phyloP scores from a whole-genome alignment of 768 basidiomycete genomes.

The Amanita fuliginea region DNA sequence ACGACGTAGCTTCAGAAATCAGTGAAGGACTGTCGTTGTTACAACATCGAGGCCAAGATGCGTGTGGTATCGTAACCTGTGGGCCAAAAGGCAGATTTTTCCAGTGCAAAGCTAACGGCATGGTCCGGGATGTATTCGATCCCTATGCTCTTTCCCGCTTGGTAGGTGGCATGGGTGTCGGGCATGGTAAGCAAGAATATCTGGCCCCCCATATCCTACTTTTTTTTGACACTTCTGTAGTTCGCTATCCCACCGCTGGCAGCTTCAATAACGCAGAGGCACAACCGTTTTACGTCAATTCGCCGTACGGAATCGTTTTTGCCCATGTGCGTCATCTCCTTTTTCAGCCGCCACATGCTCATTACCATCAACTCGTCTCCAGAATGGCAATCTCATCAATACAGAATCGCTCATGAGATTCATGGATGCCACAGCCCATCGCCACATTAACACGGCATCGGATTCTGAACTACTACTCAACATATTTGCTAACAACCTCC shows the following conservation, averaged over 20 bases:
- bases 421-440: conserved; percentile 93
- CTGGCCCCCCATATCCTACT: conserved; percentile 4
- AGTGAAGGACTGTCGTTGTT: conserved; percentile 91
- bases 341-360: not conserved
- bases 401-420: conserved; percentile 76
- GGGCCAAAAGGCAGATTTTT: conserved; percentile 91
- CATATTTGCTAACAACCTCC: conserved; percentile 94
- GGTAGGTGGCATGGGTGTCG: conserved; percentile 93
- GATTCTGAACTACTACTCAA: conserved; percentile 97
- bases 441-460: conserved; percentile 97
- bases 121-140: conserved; percentile 98
- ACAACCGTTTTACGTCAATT: conserved; percentile 99
- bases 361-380: conserved; percentile 2
- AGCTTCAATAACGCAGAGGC: conserved; percentile 96
- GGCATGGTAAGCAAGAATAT: conserved; percentile 60
- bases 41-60: conserved; percentile 97
- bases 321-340: conserved; percentile 63
- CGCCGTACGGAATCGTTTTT: conserved; percentile 98
- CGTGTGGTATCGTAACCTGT: conserved; percentile 94
- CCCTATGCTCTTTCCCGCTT: conserved; percentile 61
- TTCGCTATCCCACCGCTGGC: conserved; percentile 96
- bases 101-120: conserved; percentile 98
- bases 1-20: conserved; percentile 79
- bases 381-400: conserved; percentile 99
- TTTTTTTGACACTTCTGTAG: conserved; percentile 27